Conservation (phyloP, 805 yeast genomes). For the Debaryomyces castellii region DNA sequence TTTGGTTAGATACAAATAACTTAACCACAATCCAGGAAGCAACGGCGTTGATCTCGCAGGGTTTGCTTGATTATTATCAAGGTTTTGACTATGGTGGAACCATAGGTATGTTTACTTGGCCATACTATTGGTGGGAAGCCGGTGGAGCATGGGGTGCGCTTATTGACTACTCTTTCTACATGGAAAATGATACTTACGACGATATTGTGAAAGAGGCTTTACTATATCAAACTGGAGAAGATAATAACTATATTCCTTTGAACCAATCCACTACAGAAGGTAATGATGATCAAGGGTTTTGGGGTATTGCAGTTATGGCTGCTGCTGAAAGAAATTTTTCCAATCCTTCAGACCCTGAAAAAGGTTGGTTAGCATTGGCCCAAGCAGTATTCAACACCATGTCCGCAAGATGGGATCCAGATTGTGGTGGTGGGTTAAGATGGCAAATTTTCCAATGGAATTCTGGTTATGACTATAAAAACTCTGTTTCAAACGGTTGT, state of each 20-base stretch:
- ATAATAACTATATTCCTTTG: slow-evolving; percentile 78
- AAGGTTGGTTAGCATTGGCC: slow-evolving; percentile 40
- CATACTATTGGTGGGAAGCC: slow-evolving; percentile 99
- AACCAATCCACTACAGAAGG: slow-evolving; percentile 93
- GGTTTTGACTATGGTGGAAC: slow-evolving; percentile 71
- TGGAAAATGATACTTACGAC: slow-evolving; percentile 69
- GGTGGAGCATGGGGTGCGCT: slow-evolving; percentile 93
- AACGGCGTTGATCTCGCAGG: slow-evolving; percentile 60
- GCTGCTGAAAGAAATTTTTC: slow-evolving; percentile 90
- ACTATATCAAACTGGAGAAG: slow-evolving; percentile 62
- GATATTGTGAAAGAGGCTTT: slow-evolving; percentile 59
- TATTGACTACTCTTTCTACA: slow-evolving; percentile 72
- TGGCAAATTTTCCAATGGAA: slow-evolving; percentile 53
- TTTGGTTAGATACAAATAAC: slow-evolving; percentile 38
- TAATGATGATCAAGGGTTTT: slow-evolving; percentile 95
- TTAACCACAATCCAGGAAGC: slow-evolving; percentile 51
- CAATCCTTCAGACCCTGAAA: slow-evolving; percentile 39
- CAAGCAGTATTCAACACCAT: slow-evolving; percentile 46
- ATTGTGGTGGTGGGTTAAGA: slow-evolving; percentile 44
- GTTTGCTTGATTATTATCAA: slow-evolving; percentile 79
- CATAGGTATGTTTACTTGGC: slow-evolving; percentile 81
- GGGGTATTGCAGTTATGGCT: slow-evolving; percentile 92
- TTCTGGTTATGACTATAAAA: slow-evolving; percentile 45
- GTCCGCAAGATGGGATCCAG: slow-evolving; percentile 44
- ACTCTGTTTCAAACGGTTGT: slow-evolving; percentile 45